Base-by-base conservation (phyloP, 768 basidiomycete genomes). In the Suillus subalutaceus region DNA sequence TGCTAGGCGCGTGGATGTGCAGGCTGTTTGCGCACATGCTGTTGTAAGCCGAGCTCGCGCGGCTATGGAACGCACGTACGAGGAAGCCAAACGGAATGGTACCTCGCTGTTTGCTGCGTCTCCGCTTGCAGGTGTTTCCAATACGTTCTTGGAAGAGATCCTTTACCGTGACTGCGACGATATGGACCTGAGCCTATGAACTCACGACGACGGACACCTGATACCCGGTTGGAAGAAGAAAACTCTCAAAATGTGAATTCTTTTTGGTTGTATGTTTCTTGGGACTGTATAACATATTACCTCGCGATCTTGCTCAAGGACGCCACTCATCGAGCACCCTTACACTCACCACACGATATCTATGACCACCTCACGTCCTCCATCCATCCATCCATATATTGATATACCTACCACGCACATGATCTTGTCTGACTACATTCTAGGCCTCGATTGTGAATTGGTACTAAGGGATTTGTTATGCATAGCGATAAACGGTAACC, bases 81-180 rank as follows among this genome's bases (percentile, higher is more conserved):
- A 70, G 15, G 78, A 77, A 50, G 76, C 73, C 64, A 74, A 66
- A 50, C 79, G 73, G 69, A 84, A 78, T 26, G 74, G 74, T 9
- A 74, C 69, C 18, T 78, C 77, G 43, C 72, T 83, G 65, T 90
- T 89, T 72, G 80, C 74, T 26, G 88, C 87, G 26, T 90, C 88
- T 50, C 91, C 85, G 73, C 72, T 93, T 66, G 86, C 85, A 23
- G 81, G 88, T 59, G 89, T 89, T 30, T 79, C 84, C 16, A 78
- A 77, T 18, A 85, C 83, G 10, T 94, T 93, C 77, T 78, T 95
- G 74, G 84, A 85, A 26, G 85, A 88, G 67, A 85, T 93, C 58
- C 81, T 90, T 46, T 80, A 76, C 20, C 77, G 70, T 23, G 73
- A 76, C 53, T 72, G 73, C 63, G 74, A 69, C 35, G 77, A 74